Conservation (phyloP, 495 filamentous ascomycete genomes). For the Trichoderma orchidacearum region DNA sequence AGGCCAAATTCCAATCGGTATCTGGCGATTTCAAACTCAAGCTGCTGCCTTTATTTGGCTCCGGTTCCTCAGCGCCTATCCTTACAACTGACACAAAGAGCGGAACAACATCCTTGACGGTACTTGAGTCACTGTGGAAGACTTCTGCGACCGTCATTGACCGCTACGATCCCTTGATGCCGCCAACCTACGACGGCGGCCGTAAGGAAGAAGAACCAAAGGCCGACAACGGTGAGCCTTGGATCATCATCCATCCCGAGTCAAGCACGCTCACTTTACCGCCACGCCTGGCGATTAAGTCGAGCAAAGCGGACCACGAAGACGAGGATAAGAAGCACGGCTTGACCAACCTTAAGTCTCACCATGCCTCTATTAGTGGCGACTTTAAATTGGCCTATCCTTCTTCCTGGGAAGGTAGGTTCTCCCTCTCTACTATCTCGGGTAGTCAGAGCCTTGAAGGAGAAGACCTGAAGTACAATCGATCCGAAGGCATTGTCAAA, state of each 20-base stretch:
- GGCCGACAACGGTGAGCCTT: neutral
- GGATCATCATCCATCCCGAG: neutral
- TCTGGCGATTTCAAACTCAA: conserved; percentile 15
- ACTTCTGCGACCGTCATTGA: neutral
- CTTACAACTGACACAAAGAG: conserved; percentile 20
- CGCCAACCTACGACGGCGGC: neutral
- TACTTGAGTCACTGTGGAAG: conserved; percentile 24
- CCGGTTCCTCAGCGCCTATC: neutral
- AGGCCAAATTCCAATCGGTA: conserved; percentile 10
- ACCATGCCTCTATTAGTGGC: conserved; percentile 21
- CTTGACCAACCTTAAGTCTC: conserved; percentile 12
- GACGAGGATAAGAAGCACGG: neutral
- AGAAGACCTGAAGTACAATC: neutral
- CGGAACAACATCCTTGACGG: conserved; percentile 12
- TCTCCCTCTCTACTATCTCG: conserved; percentile 4
- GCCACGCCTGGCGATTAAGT: neutral
- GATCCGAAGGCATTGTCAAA: neutral
- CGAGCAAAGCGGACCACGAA: neutral
- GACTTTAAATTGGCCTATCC: conserved; percentile 20
- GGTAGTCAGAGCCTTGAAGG: neutral
- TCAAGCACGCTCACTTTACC: neutral
- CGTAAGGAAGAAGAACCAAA: too few species aligned
- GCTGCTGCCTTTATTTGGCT: conserved; percentile 22
- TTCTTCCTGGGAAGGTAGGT: conserved; percentile 24
- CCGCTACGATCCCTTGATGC: neutral